Base-by-base conservation (phyloP, 2,329 filamentous ascomycete species). In the Phaeomoniella chlamydospora region DNA sequence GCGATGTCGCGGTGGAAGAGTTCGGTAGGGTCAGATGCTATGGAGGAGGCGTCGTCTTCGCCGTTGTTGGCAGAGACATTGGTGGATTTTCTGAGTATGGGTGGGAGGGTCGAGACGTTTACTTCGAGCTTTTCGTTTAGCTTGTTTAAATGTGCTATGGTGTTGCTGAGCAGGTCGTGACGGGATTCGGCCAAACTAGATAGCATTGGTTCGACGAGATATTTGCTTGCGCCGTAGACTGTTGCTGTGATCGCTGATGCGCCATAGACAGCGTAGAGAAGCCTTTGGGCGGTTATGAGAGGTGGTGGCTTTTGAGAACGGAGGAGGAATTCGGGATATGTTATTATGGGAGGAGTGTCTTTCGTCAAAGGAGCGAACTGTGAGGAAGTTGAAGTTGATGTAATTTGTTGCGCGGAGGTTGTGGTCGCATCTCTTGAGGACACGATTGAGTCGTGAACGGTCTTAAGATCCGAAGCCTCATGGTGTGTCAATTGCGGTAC, bases 241-340 rank as follows among this genome's bases (percentile, higher is more conserved):
- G 62, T 61, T 3, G 71, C 65, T 14, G 68, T 67, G 4, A 74
- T 48, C 3, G 68, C 72, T 6, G 67, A 67, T 9, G 70, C 61
- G 14, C 65, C 58, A 43, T 77, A 77, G 37, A 70, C 55, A 2
- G 72, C 70, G 43, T 65, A 72, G 18, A 72, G 48, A 3, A 77
- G 56, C 19, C 65, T 65, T n/a, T 57, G 55, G 34, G 72, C 62
- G 4, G 72, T 75, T 18, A 78, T 66, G 13, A 78, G 61, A 0
- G 74, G 73, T 11, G 73, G 70, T 6, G 70, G 70, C 43, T 72
- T 72, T 42, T 65, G 59, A 6, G 71, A 60, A 41, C 74, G 64
- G 31, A 72, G 58, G 29, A 78, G 65, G 46, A 77, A 78, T 50
- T 79, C 74, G 3, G 74, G 74, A 47, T 79, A 79, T 32, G 74